A percentile compares a stretch with the other conserved stretches of the same genome.
Evolutionary conservation across 208 protist genomes (phyloP).

Genomic region (Leishmania aethiopica): DNA sequence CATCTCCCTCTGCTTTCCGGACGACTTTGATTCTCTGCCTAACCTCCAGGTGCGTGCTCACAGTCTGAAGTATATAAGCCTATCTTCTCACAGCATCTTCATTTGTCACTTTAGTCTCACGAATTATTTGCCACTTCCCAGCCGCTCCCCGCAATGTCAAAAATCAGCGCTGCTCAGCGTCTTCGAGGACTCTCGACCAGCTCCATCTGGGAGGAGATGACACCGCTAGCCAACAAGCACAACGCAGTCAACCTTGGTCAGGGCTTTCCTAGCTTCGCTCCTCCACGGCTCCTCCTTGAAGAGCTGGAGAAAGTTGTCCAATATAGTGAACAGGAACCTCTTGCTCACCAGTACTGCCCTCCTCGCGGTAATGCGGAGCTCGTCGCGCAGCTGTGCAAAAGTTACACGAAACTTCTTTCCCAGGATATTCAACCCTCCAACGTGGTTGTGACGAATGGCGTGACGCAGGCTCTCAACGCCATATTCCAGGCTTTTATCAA

Average conservation of each 20-base stretch:
- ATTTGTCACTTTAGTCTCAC: neutral
- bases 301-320: slow-evolving; percentile 49
- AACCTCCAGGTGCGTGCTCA: no score
- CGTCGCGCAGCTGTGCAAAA: slow-evolving; percentile 52
- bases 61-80: neutral
- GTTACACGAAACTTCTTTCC: slow-evolving; percentile 65
- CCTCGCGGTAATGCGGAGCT: slow-evolving; percentile 70
- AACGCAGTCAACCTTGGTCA: slow-evolving; percentile 93
- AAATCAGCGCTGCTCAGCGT: slow-evolving; percentile 35
- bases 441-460: slow-evolving; percentile 80
- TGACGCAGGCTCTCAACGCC: slow-evolving; percentile 83
- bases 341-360: slow-evolving; percentile 87
- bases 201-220: slow-evolving; percentile 86
- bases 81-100: neutral
- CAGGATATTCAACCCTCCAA: slow-evolving; percentile 61
- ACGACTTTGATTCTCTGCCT: neutral
- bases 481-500: slow-evolving; percentile 83
- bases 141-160: slow-evolving; percentile 23
- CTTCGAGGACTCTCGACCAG: slow-evolving; percentile 36
- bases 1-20: neutral
- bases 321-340: slow-evolving; percentile 39
- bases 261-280: slow-evolving; percentile 88
- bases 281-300: slow-evolving; percentile 73
- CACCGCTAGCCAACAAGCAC: slow-evolving; percentile 81
- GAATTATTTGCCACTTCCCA: neutral